phyloP scores from a whole-genome alignment of 2,329 filamentous ascomycete species.

The Aspergillus versicolor region DNA sequence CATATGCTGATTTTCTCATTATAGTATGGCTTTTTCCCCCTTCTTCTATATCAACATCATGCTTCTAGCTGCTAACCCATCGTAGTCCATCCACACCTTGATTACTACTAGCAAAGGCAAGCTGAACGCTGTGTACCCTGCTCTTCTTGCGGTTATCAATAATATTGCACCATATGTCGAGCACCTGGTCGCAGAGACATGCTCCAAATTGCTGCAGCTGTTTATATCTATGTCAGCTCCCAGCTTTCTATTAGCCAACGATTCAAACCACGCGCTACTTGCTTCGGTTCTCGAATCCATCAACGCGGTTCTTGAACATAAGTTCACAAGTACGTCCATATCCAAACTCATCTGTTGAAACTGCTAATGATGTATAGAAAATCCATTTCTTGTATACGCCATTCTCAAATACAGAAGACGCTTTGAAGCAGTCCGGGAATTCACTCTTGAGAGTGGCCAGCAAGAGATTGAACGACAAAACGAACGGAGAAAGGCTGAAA shows the following conservation, averaged over 20 bases:
- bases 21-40: conserved; percentile 55
- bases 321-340: conserved; percentile 67
- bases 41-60: not conserved
- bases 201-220: conserved; percentile 80
- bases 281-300: conserved; percentile 82
- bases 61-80: conserved; percentile 6
- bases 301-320: conserved; percentile 85
- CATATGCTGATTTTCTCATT: conserved; percentile 90
- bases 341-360: not conserved
- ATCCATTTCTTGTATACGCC: conserved; percentile 76
- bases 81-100: conserved; percentile 81
- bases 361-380: conserved; percentile 55
- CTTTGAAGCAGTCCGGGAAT: conserved; percentile 80
- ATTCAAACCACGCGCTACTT: conserved; percentile 81
- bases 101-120: conserved; percentile 90
- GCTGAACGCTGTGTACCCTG: conserved; percentile 86
- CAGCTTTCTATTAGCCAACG: conserved; percentile 87
- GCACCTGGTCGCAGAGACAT: conserved; percentile 70
- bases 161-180: conserved; percentile 87
- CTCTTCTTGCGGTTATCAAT: conserved; percentile 86
- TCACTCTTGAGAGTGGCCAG: conserved; percentile 88
- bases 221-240: conserved; percentile 92
- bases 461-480: conserved; percentile 84
- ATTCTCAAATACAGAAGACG: conserved; percentile 76
- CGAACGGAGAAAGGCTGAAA: conserved; percentile 65